phyloP scores from a whole-genome alignment of 1,284 basidiomycete species.

The Pseudozyma hubeiensis region DNA sequence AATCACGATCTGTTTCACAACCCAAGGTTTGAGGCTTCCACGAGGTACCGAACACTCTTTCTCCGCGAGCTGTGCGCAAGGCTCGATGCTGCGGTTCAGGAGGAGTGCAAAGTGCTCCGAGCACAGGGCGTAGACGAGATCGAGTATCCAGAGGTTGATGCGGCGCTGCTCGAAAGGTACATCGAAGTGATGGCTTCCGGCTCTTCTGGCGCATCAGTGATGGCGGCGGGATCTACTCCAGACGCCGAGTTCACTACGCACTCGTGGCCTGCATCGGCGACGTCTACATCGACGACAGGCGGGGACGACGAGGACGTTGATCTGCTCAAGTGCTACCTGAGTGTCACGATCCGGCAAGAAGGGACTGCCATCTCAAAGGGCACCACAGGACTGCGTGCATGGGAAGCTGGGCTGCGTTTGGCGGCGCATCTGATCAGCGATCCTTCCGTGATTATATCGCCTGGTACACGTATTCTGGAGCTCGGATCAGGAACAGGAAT shows the following conservation, averaged over 20 bases:
- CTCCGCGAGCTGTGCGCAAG: constrained; percentile 38
- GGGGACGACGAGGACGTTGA: not conserved
- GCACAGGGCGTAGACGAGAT: constrained; percentile 32
- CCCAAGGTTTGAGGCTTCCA: constrained; percentile 13
- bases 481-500: constrained; percentile 54
- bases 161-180: constrained; percentile 41
- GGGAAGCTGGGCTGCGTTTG: constrained; percentile 50
- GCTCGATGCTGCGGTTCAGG: constrained; percentile 42
- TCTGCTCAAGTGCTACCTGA: constrained; percentile 17
- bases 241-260: constrained; percentile 39
- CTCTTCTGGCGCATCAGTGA: constrained; percentile 3
- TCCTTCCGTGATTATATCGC: constrained; percentile 16
- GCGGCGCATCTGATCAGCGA: constrained; percentile 37
- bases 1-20: constrained; percentile 32
- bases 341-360: constrained; percentile 40
- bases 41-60: constrained; percentile 35
- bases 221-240: constrained; percentile 14
- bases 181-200: constrained; percentile 26
- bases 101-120: constrained; percentile 22
- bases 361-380: constrained; percentile 47
- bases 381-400: constrained; percentile 50
- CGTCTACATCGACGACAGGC: not conserved
- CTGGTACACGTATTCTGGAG: constrained; percentile 42
- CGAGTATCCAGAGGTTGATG: constrained; percentile 45
- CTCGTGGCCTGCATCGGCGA: constrained; percentile 15